Conservation (phyloP, 805 yeast species). For the Candida boleticola region DNA sequence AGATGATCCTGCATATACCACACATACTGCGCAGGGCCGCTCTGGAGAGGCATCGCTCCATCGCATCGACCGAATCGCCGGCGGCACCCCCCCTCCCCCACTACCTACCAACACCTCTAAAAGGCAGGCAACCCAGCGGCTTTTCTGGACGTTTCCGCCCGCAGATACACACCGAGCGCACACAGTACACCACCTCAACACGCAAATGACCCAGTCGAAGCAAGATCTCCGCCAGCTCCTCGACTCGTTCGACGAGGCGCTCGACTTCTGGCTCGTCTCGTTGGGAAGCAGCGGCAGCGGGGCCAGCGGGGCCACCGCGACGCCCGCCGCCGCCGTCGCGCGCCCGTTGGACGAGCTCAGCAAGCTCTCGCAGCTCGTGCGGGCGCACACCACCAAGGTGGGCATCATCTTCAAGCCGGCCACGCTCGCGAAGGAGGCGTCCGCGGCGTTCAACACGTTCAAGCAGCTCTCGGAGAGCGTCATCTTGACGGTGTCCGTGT, state of each 20-base stretch:
- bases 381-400: conserved; percentile 76
- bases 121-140: too few relatives aligned
- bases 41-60: too few relatives aligned
- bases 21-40: too few relatives aligned
- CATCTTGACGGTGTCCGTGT: conserved; percentile 45
- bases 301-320: conserved; percentile 17
- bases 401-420: conserved; percentile 70
- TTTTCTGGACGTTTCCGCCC: too few relatives aligned
- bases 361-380: conserved; percentile 58
- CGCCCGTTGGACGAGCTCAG: conserved; percentile 55
- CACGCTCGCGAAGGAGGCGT: conserved; percentile 31
- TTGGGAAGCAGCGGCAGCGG: conserved; percentile 11
- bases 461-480: conserved; percentile 44
- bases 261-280: conserved; percentile 24
- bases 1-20: too few relatives aligned
- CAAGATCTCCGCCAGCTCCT: conserved; percentile 23
- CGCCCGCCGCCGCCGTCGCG: conserved; percentile 31
- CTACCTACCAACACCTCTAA: too few relatives aligned
- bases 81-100: too few relatives aligned
- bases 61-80: too few relatives aligned
- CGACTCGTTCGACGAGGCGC: conserved; percentile 28
- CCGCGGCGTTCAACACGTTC: conserved; percentile 50
- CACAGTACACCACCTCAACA: too few relatives aligned
- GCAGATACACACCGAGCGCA: too few relatives aligned
- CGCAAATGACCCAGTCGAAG: conserved; percentile 15